phyloP scores from a whole-genome alignment of 2,329 filamentous ascomycete genomes.

The Fusarium zealandicum region DNA sequence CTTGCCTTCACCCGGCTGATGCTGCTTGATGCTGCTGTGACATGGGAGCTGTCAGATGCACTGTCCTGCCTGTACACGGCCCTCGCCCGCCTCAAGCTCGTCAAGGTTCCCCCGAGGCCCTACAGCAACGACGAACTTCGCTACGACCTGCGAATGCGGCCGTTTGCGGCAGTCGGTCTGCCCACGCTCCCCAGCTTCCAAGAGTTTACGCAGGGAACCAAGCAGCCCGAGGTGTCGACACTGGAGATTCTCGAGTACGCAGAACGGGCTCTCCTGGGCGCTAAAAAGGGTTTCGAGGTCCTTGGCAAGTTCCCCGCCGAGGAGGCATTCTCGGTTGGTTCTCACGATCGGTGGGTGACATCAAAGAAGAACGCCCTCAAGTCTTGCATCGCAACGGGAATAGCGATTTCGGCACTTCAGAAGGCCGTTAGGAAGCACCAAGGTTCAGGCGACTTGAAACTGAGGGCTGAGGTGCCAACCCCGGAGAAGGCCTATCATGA shows the following conservation, averaged over 20 bases:
- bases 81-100: conserved; percentile 63
- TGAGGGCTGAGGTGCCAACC: conserved; percentile 61
- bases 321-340: conserved; percentile 63
- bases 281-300: conserved; percentile 64
- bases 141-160: conserved; percentile 87
- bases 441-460: conserved; percentile 43
- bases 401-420: conserved; percentile 67
- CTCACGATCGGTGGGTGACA: conserved; percentile 67
- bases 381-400: conserved; percentile 73
- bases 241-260: conserved; percentile 54
- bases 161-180: conserved; percentile 73
- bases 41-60: conserved; percentile 62
- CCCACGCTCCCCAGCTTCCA: conserved; percentile 72
- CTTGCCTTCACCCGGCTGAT: conserved; percentile 65
- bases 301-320: conserved; percentile 59
- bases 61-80: conserved; percentile 70
- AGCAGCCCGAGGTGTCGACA: conserved; percentile 50
- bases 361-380: conserved; percentile 68
- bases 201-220: conserved; percentile 60
- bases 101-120: conserved; percentile 61
- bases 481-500: conserved; percentile 65
- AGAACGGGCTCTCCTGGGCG: conserved; percentile 54
- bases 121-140: conserved; percentile 74
- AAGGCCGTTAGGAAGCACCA: conserved; percentile 57
- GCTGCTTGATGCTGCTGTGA: conserved; percentile 70